Percentiles rank a stretch among this genome's conserved stretches.
Conservation (phyloP, 495 filamentous ascomycete genomes). For the Talaromyces liani region DNA sequence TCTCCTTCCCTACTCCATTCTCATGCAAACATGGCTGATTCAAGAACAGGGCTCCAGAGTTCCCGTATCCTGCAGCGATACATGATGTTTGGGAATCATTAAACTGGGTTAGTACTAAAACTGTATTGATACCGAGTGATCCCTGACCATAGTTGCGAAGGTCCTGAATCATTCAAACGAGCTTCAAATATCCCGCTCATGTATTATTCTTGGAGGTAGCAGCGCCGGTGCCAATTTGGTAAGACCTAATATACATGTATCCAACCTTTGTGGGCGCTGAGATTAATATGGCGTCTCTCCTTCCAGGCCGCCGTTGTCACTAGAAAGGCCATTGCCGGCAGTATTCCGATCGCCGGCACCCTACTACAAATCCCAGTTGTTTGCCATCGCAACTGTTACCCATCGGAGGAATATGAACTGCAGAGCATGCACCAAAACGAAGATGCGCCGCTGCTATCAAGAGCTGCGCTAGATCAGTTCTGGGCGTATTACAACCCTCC, state of each 20-base stretch:
- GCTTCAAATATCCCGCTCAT: constrained; percentile 33
- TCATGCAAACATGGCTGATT: background rate
- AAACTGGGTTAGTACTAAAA: constrained; percentile 3
- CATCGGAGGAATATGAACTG: background rate
- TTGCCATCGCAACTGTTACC: constrained; percentile 4
- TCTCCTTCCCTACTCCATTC: too few species aligned
- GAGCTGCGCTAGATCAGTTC: constrained; percentile 2
- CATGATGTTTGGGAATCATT: constrained; percentile 5
- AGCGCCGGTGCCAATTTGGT: constrained; percentile 41
- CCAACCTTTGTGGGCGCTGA: background rate
- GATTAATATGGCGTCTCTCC: background rate
- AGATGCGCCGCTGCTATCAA: constrained; percentile 1
- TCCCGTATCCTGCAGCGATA: constrained; percentile 1
- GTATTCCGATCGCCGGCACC: background rate
- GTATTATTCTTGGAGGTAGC: constrained; percentile 42
- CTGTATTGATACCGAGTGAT: background rate
- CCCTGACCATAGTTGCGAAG: background rate
- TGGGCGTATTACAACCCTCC: constrained; percentile 3
- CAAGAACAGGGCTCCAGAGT: background rate
- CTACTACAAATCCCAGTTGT: constrained; percentile 5
- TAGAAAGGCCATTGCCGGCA: background rate
- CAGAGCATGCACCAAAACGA: constrained; percentile 3
- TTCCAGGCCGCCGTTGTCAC: constrained; percentile 3
- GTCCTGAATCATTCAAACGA: constrained; percentile 11
- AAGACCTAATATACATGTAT: background rate